Base-by-base conservation (phyloP, 2,329 filamentous ascomycete genomes). In the Exophiala dermatitidis region DNA sequence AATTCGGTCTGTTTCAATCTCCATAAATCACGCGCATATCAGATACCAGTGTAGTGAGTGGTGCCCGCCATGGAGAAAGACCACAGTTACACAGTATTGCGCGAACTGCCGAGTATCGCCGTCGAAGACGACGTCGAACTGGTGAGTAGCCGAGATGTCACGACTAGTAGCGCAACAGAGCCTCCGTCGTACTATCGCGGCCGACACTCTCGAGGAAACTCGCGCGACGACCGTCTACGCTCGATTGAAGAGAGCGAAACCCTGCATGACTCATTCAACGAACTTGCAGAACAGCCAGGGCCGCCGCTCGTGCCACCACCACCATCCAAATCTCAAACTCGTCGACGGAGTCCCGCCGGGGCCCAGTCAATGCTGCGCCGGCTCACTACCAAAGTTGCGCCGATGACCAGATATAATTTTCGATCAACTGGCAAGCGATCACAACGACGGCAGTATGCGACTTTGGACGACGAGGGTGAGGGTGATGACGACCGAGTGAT, bases 351-450 rank as follows among this genome's bases (percentile, higher is more conserved):
- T 29, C 5, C 48, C 5, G 51, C 59, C 10, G 50, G 46, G 34
- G 52, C 57, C n/a, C 40, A 58, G 5, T 60, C 60, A 1, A 38
- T 63, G 38, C 44, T 63, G n/a, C 47, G 58, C 5, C 53, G 58
- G 1, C 48, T 62, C 41, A 60, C 56, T 32, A 62, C 60, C 42
- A 57, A 57, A 54, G 44, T 45, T 49, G 54, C 53, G 30, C 56
- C 56, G 6, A 53, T 55, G 19, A 47, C 53, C 33, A 42, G 52
- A 29, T 47, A 50, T 12, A 46, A 47, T 19, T 57, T 60, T 30
- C 50, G 50, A 30, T 55, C 56, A 5, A 50, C 53, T 12, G 19
- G 4, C 32, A 56, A 59, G 44, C 45, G 57, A n/a, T 44, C 54
- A 3, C 48, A 56, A 53, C 52, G 59, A 5, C 46, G 47, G 26